These are phyloP conservation scores for Coemansia sp. DNA, from an alignment of 192 early-diverging fungal genomes.

Conservation along the genomic window DNA sequence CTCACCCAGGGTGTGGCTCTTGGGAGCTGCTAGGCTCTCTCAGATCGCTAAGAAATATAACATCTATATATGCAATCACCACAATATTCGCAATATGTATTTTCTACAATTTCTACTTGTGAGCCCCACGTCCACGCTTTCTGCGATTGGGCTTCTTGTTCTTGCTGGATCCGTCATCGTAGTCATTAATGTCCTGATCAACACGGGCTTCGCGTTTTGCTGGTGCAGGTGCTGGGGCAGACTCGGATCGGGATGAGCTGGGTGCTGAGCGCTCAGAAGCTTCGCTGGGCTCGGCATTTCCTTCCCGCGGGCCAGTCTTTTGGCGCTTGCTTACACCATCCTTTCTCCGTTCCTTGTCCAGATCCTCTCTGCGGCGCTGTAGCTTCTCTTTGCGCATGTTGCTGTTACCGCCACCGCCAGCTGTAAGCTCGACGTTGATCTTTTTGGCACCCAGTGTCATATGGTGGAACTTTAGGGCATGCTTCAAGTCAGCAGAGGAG, in stretches of 20 bases:
- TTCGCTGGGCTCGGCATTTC: constrained; percentile 6
- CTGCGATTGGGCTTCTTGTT: constrained; percentile 45
- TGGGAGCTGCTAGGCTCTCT: constrained; percentile 33
- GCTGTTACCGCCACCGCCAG: constrained; percentile 72
- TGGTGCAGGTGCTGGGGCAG: neutral
- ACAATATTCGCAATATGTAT: neutral
- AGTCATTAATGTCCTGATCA: constrained; percentile 15
- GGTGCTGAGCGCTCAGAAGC: neutral
- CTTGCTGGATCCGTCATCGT: constrained; percentile 14
- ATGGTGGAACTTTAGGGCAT: constrained; percentile 68
- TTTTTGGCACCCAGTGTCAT: constrained; percentile 63
- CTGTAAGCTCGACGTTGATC: constrained; percentile 76
- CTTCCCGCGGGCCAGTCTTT: constrained; percentile 11
- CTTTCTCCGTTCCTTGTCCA: constrained; percentile 46
- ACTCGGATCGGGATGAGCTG: neutral
- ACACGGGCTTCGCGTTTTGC: neutral
- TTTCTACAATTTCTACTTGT: constrained; percentile 11
- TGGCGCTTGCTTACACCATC: constrained; percentile 23
- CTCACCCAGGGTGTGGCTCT: constrained; percentile 23
- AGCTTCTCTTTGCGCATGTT: constrained; percentile 41
- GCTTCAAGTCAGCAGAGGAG: constrained; percentile 58
- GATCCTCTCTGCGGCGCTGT: constrained; percentile 35
- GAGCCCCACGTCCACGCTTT: constrained; percentile 49
- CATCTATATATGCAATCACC: neutral
- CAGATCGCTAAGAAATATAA: neutral